These are phyloP conservation scores for Coprinopsis sp. DNA, from an alignment of 768 basidiomycete species.

Conservation along the genomic window DNA sequence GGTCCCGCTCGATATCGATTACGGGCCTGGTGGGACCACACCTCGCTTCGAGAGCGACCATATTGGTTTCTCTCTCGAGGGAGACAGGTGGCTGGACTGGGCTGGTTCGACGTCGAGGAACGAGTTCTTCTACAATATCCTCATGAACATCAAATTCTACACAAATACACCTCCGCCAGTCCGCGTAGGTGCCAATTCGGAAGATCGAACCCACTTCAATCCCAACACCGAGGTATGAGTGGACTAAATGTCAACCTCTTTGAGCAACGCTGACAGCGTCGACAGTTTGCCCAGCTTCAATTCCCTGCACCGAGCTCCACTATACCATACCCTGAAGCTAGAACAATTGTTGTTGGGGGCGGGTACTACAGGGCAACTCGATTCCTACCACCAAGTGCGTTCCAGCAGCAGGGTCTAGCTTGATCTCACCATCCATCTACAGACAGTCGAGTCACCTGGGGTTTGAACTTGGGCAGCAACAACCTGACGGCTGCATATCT, in stretches of 20 bases:
- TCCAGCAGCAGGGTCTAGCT: background rate
- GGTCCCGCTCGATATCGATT: conserved; percentile 39
- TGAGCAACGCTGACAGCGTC: background rate
- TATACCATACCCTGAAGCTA: conserved; percentile 65
- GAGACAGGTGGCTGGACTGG: conserved; percentile 72
- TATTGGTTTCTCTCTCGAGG: conserved; percentile 64
- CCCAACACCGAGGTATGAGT: conserved; percentile 38
- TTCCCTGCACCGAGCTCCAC: conserved; percentile 47
- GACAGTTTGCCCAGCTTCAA: conserved; percentile 39
- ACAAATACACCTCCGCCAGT: conserved; percentile 52
- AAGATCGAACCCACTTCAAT: conserved; percentile 57
- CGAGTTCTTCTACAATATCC: conserved; percentile 54
- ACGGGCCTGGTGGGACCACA: too few relatives aligned
- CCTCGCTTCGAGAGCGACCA: conserved; percentile 43
- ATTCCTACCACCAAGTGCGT: conserved; percentile 46
- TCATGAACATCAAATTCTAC: conserved; percentile 50
- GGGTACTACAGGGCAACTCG: conserved; percentile 49
- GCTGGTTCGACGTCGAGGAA: conserved; percentile 48
- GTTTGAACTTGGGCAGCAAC: conserved; percentile 55
- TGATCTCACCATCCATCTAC: background rate
- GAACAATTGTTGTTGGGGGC: conserved; percentile 53
- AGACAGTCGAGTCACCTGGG: conserved; percentile 66
- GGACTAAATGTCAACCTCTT: background rate
- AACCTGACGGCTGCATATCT: conserved; percentile 48
- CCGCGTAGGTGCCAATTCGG: conserved; percentile 54